Evolutionary conservation across 257 asterid genomes (phyloP).

Genomic region (Solanum chmielewskii): DNA sequence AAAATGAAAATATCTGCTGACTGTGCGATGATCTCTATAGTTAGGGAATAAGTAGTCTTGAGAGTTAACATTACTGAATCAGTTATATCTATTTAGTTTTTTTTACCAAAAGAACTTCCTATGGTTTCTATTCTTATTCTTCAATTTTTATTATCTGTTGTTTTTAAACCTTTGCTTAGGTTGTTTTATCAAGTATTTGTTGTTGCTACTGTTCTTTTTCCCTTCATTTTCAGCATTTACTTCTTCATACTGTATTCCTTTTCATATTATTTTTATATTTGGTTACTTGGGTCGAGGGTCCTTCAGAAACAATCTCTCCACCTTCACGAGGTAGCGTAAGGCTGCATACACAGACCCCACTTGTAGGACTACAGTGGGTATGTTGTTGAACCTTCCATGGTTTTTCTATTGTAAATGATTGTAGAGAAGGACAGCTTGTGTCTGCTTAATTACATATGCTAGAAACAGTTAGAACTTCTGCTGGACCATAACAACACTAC

Average conservation of each 20-base stretch:
- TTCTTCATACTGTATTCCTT: background rate
- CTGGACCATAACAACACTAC: background rate
- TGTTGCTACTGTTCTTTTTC: background rate
- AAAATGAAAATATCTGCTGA: background rate
- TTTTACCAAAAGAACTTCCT: background rate
- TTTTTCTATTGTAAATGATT: background rate
- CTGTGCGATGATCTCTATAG: background rate
- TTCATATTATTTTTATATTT: background rate
- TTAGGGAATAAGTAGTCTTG: background rate
- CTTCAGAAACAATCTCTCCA: background rate
- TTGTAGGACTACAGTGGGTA: background rate
- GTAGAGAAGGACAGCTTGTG: background rate
- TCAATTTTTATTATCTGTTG: background rate
- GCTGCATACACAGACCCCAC: background rate
- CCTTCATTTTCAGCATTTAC: background rate
- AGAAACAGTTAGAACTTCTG: background rate
- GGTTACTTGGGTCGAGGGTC: background rate
- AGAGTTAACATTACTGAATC: background rate
- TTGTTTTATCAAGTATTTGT: background rate
- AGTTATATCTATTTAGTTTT: background rate
- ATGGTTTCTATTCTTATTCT: background rate
- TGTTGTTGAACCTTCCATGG: background rate
- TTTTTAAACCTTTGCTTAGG: background rate
- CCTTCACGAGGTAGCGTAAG: background rate
- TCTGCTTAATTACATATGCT: background rate